Evolutionary conservation across 768 basidiomycete species (phyloP).

Genomic region (Mrakia gelida): DNA sequence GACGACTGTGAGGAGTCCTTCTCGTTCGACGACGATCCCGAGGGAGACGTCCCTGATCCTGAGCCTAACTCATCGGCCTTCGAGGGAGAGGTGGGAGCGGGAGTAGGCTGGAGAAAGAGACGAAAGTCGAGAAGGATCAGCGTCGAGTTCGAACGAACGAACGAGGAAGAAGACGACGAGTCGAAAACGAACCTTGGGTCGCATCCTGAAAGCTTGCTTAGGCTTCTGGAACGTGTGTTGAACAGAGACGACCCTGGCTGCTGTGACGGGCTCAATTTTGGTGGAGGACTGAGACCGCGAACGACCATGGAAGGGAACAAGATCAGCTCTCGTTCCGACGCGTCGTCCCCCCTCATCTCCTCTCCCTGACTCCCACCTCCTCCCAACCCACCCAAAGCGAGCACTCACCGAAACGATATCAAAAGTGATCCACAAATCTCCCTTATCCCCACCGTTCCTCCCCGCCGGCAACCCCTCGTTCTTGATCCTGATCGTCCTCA

Average conservation of each 20-base stretch:
- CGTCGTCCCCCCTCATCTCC: no score
- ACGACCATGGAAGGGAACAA: no score
- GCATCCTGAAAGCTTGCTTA: neutral
- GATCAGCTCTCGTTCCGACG: no score
- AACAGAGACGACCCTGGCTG: neutral
- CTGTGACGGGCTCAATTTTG: neutral
- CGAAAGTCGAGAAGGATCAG: neutral
- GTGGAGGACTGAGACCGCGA: neutral
- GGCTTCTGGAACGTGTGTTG: neutral
- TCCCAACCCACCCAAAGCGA: no score
- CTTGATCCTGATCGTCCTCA: neutral
- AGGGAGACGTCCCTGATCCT: no score
- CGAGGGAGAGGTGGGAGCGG: no score
- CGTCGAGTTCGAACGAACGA: no score
- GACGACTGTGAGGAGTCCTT: no score
- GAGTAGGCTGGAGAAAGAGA: no score
- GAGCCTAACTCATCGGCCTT: no score
- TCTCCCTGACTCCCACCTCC: no score
- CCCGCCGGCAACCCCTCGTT: neutral
- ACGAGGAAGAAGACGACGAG: neutral
- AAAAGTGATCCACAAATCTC: neutral
- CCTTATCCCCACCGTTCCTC: neutral
- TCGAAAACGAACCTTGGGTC: neutral
- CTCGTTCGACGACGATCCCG: no score
- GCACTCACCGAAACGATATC: neutral